phyloP scores from a whole-genome alignment of 495 filamentous ascomycete genomes.

The Neurospora discreta region DNA sequence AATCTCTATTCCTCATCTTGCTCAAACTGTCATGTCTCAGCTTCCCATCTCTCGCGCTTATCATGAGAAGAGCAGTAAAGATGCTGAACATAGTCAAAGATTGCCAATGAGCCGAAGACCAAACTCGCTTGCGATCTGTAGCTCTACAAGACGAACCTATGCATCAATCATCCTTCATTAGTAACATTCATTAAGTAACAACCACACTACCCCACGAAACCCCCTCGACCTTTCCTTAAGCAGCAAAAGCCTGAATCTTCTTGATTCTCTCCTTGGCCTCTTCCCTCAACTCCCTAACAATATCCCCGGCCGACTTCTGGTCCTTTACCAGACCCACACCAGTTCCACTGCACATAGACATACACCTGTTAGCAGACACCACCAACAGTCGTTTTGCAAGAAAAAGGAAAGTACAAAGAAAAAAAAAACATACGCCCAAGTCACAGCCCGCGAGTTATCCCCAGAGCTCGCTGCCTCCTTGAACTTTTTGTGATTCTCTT shows the following conservation, averaged over 20 bases:
- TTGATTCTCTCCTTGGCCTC: constrained; percentile 46
- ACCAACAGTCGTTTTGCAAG: background rate
- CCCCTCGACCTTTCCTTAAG: background rate
- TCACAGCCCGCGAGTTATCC: constrained; percentile 23
- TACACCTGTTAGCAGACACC: background rate
- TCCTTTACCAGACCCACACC: constrained; percentile 53
- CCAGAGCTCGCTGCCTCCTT: constrained; percentile 34
- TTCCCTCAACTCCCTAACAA: constrained; percentile 58
- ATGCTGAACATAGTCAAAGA: background rate
- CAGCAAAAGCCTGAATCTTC: constrained; percentile 7
- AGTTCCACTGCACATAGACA: constrained; percentile 23
- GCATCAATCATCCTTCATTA: background rate
- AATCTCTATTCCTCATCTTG: background rate
- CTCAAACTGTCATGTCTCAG: background rate
- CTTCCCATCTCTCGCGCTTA: background rate
- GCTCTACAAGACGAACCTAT: background rate
- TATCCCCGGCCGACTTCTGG: constrained; percentile 57
- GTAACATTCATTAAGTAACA: background rate
- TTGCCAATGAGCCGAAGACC: background rate
- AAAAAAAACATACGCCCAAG: constrained; percentile 43
- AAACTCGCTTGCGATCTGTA: background rate
- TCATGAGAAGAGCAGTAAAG: background rate
- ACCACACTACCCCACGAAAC: background rate
- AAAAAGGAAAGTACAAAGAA: background rate
- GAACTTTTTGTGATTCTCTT: constrained; percentile 47